These are phyloP conservation scores for Mycotypha africana DNA, from an alignment of 371 early-diverging fungal species.

Conservation along the genomic window DNA sequence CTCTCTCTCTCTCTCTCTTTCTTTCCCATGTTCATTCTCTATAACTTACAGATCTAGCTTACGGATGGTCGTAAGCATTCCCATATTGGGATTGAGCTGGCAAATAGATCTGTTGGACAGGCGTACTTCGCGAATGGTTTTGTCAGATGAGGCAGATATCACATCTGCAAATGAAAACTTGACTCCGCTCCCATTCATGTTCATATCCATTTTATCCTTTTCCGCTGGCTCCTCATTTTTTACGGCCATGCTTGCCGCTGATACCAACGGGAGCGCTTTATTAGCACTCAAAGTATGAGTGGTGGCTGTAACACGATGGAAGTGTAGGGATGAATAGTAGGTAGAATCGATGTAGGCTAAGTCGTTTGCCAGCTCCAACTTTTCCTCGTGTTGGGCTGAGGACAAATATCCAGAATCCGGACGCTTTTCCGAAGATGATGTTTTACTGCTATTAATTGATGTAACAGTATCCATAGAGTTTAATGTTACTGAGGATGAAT, in stretches of 20 bases:
- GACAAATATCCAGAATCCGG: conserved; percentile 12
- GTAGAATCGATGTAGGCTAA: conserved; percentile 12
- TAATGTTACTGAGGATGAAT: background rate
- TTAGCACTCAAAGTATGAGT: too few species aligned
- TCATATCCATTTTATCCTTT: background rate
- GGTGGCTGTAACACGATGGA: background rate
- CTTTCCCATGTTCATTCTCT: background rate
- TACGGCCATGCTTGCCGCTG: too few species aligned
- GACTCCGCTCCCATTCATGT: too few species aligned
- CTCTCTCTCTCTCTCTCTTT: too few species aligned
- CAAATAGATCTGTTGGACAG: conserved; percentile 7
- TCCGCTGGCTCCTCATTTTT: too few species aligned
- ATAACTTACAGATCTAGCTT: conserved; percentile 23
- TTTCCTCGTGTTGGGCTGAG: background rate
- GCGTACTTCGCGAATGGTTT: conserved; percentile 5
- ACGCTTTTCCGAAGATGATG: background rate
- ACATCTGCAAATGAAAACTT: conserved; percentile 14
- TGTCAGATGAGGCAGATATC: conserved; percentile 3
- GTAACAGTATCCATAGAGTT: background rate
- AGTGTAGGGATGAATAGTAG: conserved; percentile 4
- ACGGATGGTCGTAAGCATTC: conserved; percentile 14
- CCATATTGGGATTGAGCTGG: conserved; percentile 17
- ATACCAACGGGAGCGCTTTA: too few species aligned
- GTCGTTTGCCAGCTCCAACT: conserved; percentile 6
- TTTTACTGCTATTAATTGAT: background rate